Evolutionary conservation across 2,329 filamentous ascomycete genomes (phyloP).

Genomic region (Elsinoe batatas): DNA sequence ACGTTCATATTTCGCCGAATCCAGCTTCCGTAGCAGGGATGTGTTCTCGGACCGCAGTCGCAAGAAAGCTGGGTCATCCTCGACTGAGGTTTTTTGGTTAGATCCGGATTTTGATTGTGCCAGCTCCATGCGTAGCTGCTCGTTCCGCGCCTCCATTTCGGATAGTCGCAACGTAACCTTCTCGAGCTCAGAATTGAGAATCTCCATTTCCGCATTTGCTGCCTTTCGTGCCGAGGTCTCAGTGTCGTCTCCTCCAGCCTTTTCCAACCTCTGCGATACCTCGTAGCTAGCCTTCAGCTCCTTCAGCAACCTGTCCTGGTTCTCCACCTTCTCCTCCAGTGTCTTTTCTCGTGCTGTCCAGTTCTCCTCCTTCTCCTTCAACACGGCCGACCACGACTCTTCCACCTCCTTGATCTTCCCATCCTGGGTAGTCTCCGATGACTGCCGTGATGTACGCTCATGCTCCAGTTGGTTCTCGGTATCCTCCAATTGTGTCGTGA

Average conservation of each 20-base stretch:
- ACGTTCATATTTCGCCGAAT: constrained; percentile 71
- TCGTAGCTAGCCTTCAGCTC: constrained; percentile 97
- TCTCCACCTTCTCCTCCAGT: constrained; percentile 87
- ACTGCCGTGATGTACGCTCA: constrained; percentile 62
- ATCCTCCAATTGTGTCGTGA: constrained; percentile 74
- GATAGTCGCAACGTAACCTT: constrained; percentile 77
- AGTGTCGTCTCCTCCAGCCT: constrained; percentile 53
- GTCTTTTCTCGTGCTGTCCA: constrained; percentile 90
- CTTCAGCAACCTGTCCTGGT: constrained; percentile 80
- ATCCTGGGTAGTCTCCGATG: constrained; percentile 69
- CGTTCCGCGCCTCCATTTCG: constrained; percentile 87
- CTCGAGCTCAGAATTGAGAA: constrained; percentile 84
- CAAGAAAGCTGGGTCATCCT: constrained; percentile 84
- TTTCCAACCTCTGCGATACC: constrained; percentile 80
- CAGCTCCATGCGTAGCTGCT: constrained; percentile 81
- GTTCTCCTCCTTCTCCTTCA: constrained; percentile 91
- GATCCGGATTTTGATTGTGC: constrained; percentile 66
- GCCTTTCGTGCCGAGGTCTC: constrained; percentile 48
- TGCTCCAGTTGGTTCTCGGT: constrained; percentile 70
- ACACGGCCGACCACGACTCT: constrained; percentile 75
- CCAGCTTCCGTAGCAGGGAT: constrained; percentile 77
- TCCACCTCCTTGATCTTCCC: constrained; percentile 80
- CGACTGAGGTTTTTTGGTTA: constrained; percentile 53
- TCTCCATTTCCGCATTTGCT: constrained; percentile 83
- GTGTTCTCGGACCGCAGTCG: constrained; percentile 89